Evolutionary conservation across 2,329 filamentous ascomycete genomes (phyloP).

Genomic region (Colletotrichum noveboracense): DNA sequence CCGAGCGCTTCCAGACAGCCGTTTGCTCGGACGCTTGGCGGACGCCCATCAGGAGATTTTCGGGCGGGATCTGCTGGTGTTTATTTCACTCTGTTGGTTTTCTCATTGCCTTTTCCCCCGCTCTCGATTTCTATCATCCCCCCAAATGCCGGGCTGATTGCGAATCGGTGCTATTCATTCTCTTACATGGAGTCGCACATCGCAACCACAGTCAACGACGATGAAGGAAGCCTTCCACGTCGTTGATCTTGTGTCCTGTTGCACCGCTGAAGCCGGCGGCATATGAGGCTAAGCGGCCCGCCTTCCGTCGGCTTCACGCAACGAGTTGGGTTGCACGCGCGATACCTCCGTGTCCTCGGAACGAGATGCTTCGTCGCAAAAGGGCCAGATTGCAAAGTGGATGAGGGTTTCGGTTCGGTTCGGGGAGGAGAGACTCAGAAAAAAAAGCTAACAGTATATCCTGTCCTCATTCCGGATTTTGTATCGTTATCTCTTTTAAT

Average conservation of each 20-base stretch:
- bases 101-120: background rate
- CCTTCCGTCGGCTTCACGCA: background rate
- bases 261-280: background rate
- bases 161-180: background rate
- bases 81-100: background rate
- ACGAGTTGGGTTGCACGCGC: background rate
- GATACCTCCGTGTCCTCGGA: conserved; percentile 1
- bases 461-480: background rate
- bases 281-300: conserved; percentile 11
- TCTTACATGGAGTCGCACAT: background rate
- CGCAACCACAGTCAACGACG: background rate
- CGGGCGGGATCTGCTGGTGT: background rate
- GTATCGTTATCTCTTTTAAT: background rate
- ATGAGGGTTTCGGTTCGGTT: background rate
- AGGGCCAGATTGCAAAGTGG: background rate
- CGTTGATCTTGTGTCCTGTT: background rate
- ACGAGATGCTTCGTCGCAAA: background rate
- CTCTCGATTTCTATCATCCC: background rate
- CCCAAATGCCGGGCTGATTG: background rate
- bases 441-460: background rate
- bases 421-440: background rate
- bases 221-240: background rate
- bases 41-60: background rate
- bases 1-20: background rate
- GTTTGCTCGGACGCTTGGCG: background rate